Base-by-base conservation (phyloP, 2,329 filamentous ascomycete genomes). In the Aspergillus quadricinctus region DNA sequence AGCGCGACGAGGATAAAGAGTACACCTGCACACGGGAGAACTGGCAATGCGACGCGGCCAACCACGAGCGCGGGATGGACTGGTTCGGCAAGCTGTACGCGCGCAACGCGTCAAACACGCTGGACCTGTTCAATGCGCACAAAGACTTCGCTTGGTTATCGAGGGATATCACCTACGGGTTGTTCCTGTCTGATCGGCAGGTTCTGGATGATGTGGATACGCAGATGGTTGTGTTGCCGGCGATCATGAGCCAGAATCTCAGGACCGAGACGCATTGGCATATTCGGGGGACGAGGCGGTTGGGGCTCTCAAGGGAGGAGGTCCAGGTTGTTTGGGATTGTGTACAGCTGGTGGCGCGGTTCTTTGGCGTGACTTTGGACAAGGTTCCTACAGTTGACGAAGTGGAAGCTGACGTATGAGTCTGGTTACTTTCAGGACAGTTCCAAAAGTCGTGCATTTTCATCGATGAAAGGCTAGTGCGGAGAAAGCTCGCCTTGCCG, bases 101-200 rank as follows among this genome's bases (percentile, higher is more conserved):
- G 51, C 75, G 78, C 43, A 81, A 86, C 60, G 73, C 65, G 7
- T 57, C 52, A 1, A 57, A 53, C 71, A 72, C 70, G 3, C 51
- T 73, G 57, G 64, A 70, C 45, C 25, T 72, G 37, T 70, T 73
- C 50, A 55, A 41, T 14, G 67, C 69, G 25, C 71, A 73, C 50
- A 58, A 57, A 21, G 71, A 76, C 31, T 91, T 96, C 70, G 79
- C 83, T 9, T 86, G 85, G 66, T 82, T 95, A 74, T 89, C 92
- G 72, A 80, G 90, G 51, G 88, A 88, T 19, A 83, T 88, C 14
- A 85, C 83, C 2, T 96, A 96, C 76, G 77, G 77, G 11, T 63
- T 83, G 67, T 80, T 82, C 51, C 66, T 79, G 49, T 73, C 73
- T 14, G 77, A 79, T 62, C 71, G 76, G 17, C 66, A 70, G 48